phyloP scores from a whole-genome alignment of 1,139 yeast species.

The Yamadazyma mexicana region DNA sequence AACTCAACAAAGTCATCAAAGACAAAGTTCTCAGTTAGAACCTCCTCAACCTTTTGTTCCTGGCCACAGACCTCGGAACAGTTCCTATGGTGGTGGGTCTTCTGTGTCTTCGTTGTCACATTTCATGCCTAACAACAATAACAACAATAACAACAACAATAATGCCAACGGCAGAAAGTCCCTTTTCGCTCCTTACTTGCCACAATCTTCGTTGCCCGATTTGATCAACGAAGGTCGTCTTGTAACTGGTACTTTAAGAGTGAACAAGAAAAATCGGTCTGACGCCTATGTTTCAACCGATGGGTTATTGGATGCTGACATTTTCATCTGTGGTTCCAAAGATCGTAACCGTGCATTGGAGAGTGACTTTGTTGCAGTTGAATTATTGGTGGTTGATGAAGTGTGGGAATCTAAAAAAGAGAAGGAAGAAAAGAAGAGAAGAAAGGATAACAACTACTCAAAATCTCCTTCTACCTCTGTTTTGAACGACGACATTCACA shows the following conservation, averaged over 20 bases:
- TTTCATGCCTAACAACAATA: constrained; percentile 29
- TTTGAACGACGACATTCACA: constrained; percentile 63
- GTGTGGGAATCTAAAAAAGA: constrained; percentile 97
- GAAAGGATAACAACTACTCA: constrained; percentile 63
- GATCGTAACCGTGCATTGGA: constrained; percentile 97
- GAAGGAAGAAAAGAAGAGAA: constrained; percentile 93
- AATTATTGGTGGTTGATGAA: constrained; percentile 89
- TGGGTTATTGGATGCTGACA: constrained; percentile 92
- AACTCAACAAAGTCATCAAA: constrained; percentile 36
- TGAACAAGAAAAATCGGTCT: constrained; percentile 91
- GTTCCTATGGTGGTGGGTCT: constrained; percentile 60
- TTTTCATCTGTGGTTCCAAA: constrained; percentile 97
- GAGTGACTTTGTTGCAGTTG: constrained; percentile 95
- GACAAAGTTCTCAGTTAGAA: constrained; percentile 40
- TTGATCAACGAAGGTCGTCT: constrained; percentile 85
- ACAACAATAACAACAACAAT: constrained; percentile 29
- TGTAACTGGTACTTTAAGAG: constrained; percentile 90
- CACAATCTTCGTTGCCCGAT: constrained; percentile 90
- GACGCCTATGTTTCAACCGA: constrained; percentile 98
- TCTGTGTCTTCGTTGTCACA: constrained; percentile 62
- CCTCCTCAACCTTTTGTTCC: constrained; percentile 64
- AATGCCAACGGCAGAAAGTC: constrained; percentile 64
- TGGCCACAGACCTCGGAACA: constrained; percentile 72
- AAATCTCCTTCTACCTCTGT: constrained; percentile 36
- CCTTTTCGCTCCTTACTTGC: constrained; percentile 91